These are phyloP conservation scores for Paecilomyces niveus DNA, from an alignment of 2,329 filamentous ascomycete genomes.

Conservation along the genomic window DNA sequence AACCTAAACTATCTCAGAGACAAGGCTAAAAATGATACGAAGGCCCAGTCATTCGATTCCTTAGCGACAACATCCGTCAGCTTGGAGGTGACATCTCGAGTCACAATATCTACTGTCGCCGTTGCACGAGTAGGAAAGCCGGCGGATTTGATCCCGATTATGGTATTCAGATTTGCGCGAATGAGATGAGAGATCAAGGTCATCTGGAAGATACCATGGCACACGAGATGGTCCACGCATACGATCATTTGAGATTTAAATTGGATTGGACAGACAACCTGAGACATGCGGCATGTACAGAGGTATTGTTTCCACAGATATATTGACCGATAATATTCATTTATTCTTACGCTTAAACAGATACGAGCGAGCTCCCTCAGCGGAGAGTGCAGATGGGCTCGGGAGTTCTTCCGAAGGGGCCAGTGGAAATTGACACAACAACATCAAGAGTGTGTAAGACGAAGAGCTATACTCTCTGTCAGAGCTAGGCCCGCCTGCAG, in stretches of 20 bases:
- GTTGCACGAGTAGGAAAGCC: conserved; percentile 65
- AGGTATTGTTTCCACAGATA: conserved; percentile 49
- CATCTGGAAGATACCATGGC: conserved; percentile 90
- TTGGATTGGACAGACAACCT: conserved; percentile 75
- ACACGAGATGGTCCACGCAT: conserved; percentile 97
- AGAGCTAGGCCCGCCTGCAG: conserved; percentile 71
- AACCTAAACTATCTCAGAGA: background rate
- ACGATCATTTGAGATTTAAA: conserved; percentile 87
- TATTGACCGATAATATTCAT: background rate
- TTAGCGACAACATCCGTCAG: conserved; percentile 71
- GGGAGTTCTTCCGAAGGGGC: conserved; percentile 75
- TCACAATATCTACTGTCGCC: conserved; percentile 71
- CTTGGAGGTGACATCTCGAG: conserved; percentile 70
- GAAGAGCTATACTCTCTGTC: conserved; percentile 73
- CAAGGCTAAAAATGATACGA: conserved; percentile 4
- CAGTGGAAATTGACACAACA: conserved; percentile 89
- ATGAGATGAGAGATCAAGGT: conserved; percentile 70
- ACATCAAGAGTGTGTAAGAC: conserved; percentile 84
- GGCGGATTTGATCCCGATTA: conserved; percentile 83
- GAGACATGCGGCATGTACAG: conserved; percentile 86
- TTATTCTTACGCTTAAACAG: conserved; percentile 35
- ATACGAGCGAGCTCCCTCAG: conserved; percentile 89
- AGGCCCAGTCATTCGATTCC: conserved; percentile 76
- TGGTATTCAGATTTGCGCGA: conserved; percentile 88
- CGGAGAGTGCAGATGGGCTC: conserved; percentile 85